These are phyloP conservation scores for Xylariales sp. DNA, from an alignment of 2,329 filamentous ascomycete genomes.

Conservation along the genomic window DNA sequence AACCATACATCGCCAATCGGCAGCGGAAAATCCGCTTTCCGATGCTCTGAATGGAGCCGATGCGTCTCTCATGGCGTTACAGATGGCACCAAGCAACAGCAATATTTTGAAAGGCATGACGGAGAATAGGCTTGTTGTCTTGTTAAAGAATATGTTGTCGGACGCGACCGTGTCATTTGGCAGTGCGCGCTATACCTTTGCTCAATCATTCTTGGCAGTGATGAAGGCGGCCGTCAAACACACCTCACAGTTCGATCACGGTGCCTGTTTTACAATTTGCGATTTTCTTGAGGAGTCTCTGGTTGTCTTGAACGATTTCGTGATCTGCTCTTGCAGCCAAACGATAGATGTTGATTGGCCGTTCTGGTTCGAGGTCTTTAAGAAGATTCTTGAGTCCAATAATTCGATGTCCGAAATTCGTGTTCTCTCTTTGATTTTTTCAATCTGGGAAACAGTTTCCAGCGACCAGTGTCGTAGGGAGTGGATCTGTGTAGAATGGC, in stretches of 20 bases:
- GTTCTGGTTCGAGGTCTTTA: constrained; percentile 87
- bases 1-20: constrained; percentile 81
- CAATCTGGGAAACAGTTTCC: constrained; percentile 79
- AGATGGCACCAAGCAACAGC: constrained; percentile 65
- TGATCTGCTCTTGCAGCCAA: constrained; percentile 53
- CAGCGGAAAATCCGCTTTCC: constrained; percentile 59
- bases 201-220: constrained; percentile 77
- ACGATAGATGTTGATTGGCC: constrained; percentile 75
- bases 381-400: constrained; percentile 81
- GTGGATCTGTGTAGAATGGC: constrained; percentile 77
- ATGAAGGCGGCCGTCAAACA: constrained; percentile 79
- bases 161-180: constrained; percentile 55
- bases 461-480: constrained; percentile 75
- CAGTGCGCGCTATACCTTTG: constrained; percentile 74
- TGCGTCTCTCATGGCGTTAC: constrained; percentile 71
- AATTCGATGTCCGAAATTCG: constrained; percentile 93
- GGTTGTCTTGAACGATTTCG: constrained; percentile 66
- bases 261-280: constrained; percentile 88
- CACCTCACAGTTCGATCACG: constrained; percentile 83
- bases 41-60: constrained; percentile 68
- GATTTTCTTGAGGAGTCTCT: constrained; percentile 89
- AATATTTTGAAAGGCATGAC: constrained; percentile 84
- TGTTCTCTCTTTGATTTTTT: constrained; percentile 83
- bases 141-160: constrained; percentile 82
- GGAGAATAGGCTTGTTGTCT: constrained; percentile 86